Conservation (phyloP, 2,329 filamentous ascomycete genomes). For the Fusarium sp. region DNA sequence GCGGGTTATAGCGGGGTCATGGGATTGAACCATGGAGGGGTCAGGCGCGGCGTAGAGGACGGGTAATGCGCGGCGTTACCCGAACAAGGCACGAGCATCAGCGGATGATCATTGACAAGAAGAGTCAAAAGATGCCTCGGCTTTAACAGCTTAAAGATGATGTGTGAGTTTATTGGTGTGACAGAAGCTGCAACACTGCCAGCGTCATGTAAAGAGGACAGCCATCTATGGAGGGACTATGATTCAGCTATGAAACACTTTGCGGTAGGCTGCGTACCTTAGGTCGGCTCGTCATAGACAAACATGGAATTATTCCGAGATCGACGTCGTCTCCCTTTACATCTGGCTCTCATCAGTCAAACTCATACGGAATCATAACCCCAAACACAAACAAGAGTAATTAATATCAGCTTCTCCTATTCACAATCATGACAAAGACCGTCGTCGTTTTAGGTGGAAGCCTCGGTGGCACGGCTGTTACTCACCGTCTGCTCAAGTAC, state of each 20-base stretch:
- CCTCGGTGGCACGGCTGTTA: constrained; percentile 64
- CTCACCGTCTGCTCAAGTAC: constrained; percentile 67
- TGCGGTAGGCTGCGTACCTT: not conserved
- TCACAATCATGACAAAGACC: constrained; percentile 59
- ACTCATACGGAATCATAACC: not conserved
- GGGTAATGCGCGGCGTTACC: not conserved
- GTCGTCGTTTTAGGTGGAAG: constrained; percentile 67
- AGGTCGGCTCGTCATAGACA: constrained; percentile 30
- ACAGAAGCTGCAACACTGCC: not conserved
- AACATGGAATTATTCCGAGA: constrained; percentile 19
- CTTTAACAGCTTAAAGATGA: not conserved
- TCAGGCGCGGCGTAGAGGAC: no score
- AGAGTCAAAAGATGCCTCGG: not conserved
- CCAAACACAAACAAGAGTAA: not conserved
- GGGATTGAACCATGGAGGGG: constrained; percentile 30
- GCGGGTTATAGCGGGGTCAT: constrained; percentile 42
- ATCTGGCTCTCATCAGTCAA: not conserved
- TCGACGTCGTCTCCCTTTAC: not conserved
- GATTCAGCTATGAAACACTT: not conserved
- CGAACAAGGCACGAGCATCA: not conserved
- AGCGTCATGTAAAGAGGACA: not conserved
- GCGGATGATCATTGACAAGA: not conserved
- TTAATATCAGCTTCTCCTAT: not conserved
- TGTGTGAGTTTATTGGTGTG: not conserved
- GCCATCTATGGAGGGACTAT: not conserved